These are phyloP conservation scores for Neonectria neomacrospora DNA, from an alignment of 2,329 filamentous ascomycete species.

Conservation along the genomic window DNA sequence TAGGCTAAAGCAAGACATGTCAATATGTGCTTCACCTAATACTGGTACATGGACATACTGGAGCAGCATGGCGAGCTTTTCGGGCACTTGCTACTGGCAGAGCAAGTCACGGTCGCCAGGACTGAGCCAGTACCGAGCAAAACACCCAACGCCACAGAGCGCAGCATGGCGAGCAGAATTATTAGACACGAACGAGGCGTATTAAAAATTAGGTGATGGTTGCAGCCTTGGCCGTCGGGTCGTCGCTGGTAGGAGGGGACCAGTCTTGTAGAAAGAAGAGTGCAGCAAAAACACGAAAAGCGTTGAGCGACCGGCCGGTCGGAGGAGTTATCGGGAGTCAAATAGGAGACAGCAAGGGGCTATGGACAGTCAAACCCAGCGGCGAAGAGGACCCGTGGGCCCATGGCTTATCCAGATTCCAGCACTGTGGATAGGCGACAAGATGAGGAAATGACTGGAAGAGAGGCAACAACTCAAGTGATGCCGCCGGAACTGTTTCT, in stretches of 20 bases:
- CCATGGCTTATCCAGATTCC: conserved; percentile 4
- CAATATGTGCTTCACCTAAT: not conserved
- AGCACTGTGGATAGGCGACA: not conserved
- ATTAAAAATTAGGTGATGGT: not conserved
- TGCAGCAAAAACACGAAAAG: not conserved
- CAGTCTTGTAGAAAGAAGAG: not conserved
- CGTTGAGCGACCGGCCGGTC: not conserved
- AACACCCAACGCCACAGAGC: conserved; percentile 45
- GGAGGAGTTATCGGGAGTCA: no score
- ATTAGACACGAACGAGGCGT: not conserved
- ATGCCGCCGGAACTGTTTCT: not conserved
- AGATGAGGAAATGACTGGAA: not conserved
- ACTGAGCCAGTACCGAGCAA: conserved; percentile 48
- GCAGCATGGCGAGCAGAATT: conserved; percentile 46
- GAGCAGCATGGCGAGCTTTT: conserved; percentile 79
- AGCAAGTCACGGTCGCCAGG: conserved; percentile 47
- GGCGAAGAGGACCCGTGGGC: not conserved
- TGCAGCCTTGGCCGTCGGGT: not conserved
- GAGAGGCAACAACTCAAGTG: not conserved
- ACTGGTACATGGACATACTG: conserved; percentile 64
- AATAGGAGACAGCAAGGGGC: not conserved
- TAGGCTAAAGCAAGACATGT: conserved; percentile 71
- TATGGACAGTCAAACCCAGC: not conserved
- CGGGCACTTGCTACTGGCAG: conserved; percentile 69
- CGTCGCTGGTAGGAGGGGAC: not conserved